phyloP scores from a whole-genome alignment of 2,329 filamentous ascomycete genomes.

The Xylariaceae sp. region DNA sequence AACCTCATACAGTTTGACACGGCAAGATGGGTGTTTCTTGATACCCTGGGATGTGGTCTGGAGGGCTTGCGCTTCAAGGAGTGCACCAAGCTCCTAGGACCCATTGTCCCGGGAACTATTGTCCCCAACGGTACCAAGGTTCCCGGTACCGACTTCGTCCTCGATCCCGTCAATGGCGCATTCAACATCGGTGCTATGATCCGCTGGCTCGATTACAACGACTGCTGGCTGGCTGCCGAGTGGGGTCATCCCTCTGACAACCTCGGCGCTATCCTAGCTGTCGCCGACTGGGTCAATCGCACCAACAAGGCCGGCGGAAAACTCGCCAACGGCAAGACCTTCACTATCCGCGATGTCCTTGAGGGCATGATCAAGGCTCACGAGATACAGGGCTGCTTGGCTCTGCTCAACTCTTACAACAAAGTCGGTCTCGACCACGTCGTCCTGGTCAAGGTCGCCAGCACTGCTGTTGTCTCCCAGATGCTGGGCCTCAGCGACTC shows the following conservation, averaged over 20 bases:
- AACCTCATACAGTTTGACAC: slow-evolving; percentile 70
- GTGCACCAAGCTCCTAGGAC: slow-evolving; percentile 90
- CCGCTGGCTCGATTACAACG: slow-evolving; percentile 99
- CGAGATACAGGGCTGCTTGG: slow-evolving; percentile 96
- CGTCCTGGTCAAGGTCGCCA: slow-evolving; percentile 95
- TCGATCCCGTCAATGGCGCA: slow-evolving; percentile 90
- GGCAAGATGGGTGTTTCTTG: slow-evolving; percentile 91
- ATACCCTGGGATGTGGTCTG: slow-evolving; percentile 93
- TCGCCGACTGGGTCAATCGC: slow-evolving; percentile 95
- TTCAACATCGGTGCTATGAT: slow-evolving; percentile 99
- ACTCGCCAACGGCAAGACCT: slow-evolving; percentile 79
- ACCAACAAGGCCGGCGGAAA: slow-evolving; percentile 73
- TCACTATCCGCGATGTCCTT: slow-evolving; percentile 84
- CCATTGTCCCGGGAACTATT: slow-evolving; percentile 80
- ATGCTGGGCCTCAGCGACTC: slow-evolving; percentile 85
- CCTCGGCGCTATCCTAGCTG: slow-evolving; percentile 90
- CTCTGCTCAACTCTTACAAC: slow-evolving; percentile 97
- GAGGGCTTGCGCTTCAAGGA: slow-evolving; percentile 94
- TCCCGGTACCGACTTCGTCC: slow-evolving; percentile 84
- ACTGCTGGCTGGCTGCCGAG: slow-evolving; percentile 98
- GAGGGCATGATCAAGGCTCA: slow-evolving; percentile 99
- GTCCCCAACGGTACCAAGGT: slow-evolving; percentile 91
- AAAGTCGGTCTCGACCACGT: slow-evolving; percentile 98
- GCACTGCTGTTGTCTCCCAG: slow-evolving; percentile 87
- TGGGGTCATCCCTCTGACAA: slow-evolving; percentile 99